Base-by-base conservation (phyloP, 306 rosid genomes). In the Quercus cerris region DNA sequence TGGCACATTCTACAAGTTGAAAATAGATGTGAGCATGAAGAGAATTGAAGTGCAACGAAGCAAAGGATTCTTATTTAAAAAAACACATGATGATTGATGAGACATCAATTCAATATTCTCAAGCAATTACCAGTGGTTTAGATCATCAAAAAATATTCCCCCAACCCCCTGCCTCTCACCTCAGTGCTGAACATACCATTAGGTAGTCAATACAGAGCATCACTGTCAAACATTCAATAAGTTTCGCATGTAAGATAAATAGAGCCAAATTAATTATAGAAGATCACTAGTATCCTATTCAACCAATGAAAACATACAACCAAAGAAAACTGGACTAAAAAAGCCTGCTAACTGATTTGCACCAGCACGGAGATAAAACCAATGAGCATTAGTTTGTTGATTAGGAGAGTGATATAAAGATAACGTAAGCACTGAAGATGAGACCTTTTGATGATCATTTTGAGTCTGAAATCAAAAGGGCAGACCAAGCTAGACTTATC, bases 161-260 rank as follows among this genome's bases (percentile, higher is more conserved):
- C 98, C 99, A 78, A 95, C 96, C 13, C 99, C 99, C 74, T 97
- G 85, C 80, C 99, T 90, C 87, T 95, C 98, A 46, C 66, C 92
- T 70, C 97, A 94, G 87, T 93, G 99, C 94, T 95, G 92, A 77
- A 80, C 38, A 46, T 11, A 19, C 75, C 81, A 81, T 76, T 28
- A 75, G 72, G 8, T 23, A 35, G 41, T 35, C 41, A 81, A 83
- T 61, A 77, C 49, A 70, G 46, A 30, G 25, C 41, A 6, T 35
- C 6, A 6, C 41, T 0, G 9, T 35, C 9, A 68, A 75, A 46
- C 38, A 72, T 70, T 56, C 52, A 80, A 70, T 67, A 33, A 6
- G 51, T 54, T 17, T 2, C 63, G 31, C 68, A 69, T 17, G 5
- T 38, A 52, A 70, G 71, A 62, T 78, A 33, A 35, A 63, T 23